phyloP scores from a whole-genome alignment of 495 filamentous ascomycete species.

The Penicillium manginii region DNA sequence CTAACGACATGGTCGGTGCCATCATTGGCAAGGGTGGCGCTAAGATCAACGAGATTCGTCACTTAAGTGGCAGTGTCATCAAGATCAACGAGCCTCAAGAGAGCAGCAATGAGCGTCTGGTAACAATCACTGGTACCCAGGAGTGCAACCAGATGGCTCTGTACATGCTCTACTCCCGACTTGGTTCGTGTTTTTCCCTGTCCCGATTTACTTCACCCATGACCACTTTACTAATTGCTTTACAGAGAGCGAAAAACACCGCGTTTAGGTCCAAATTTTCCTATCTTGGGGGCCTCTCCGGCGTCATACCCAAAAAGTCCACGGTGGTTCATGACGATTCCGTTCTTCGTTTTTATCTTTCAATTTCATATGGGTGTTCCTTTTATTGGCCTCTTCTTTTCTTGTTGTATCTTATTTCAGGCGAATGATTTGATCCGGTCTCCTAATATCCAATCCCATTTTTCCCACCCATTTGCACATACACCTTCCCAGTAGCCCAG shows the following conservation, averaged over 20 bases:
- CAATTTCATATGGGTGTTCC: conserved; percentile 22
- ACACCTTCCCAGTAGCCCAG: conserved; percentile 5
- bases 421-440: conserved; percentile 32
- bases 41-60: conserved; percentile 99
- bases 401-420: conserved; percentile 50
- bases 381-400: conserved; percentile 30
- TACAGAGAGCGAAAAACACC: conserved; percentile 83
- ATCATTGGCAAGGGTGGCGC: conserved; percentile 98
- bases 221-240: conserved; percentile 18
- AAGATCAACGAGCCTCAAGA: conserved; percentile 99
- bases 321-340: conserved; percentile 41
- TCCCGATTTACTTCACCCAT: conserved; percentile 16
- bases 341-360: conserved; percentile 20
- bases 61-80: conserved; percentile 95
- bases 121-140: conserved; percentile 96
- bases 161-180: conserved; percentile 96
- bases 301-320: conserved; percentile 33
- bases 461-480: conserved; percentile 9
- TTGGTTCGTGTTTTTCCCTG: conserved; percentile 68
- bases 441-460: conserved; percentile 32
- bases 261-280: conserved; percentile 44
- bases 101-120: conserved; percentile 96
- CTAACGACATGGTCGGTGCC: conserved; percentile 98
- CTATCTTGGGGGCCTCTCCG: conserved; percentile 15
- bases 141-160: conserved; percentile 99